Evolutionary conservation across 768 basidiomycete genomes (phyloP).

Genomic region (Astraeus odoratus): DNA sequence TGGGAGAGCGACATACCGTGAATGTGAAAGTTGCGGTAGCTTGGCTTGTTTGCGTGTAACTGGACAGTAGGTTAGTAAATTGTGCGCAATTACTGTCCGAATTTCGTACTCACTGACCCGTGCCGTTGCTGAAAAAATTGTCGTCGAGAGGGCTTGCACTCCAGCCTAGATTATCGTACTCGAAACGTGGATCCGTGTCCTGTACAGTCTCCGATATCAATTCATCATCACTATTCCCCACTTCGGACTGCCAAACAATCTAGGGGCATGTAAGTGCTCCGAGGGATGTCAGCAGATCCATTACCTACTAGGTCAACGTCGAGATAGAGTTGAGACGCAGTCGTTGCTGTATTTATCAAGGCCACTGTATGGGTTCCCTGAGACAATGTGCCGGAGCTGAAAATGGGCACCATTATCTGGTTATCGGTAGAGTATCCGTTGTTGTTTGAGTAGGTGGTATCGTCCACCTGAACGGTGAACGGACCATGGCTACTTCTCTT

Average conservation of each 20-base stretch:
- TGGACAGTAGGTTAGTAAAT: slow-evolving; percentile 7
- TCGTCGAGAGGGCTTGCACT: slow-evolving; percentile 21
- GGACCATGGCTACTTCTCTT: slow-evolving; percentile 41
- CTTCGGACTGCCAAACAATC: slow-evolving; percentile 24
- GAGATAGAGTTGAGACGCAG: slow-evolving; percentile 21
- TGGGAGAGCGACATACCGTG: slow-evolving; percentile 23
- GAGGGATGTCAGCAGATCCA: not conserved
- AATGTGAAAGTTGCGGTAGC: slow-evolving; percentile 34
- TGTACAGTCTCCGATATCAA: slow-evolving; percentile 18
- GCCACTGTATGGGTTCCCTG: slow-evolving; percentile 31
- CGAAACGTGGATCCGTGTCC: slow-evolving; percentile 33
- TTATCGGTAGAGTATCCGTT: slow-evolving; percentile 23
- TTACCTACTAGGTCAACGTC: slow-evolving; percentile 41
- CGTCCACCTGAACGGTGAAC: slow-evolving; percentile 39
- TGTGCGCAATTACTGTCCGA: too few relatives aligned
- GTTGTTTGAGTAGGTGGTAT: slow-evolving; percentile 15
- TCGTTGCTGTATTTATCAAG: slow-evolving; percentile 28
- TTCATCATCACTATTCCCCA: slow-evolving; percentile 12
- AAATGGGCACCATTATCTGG: slow-evolving; percentile 38
- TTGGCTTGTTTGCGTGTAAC: slow-evolving; percentile 25
- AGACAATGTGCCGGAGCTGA: slow-evolving; percentile 25
- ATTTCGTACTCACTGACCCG: slow-evolving; percentile 30
- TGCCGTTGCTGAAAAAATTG: slow-evolving; percentile 35
- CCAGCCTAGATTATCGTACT: slow-evolving; percentile 33
- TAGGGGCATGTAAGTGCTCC: not conserved